phyloP scores from a whole-genome alignment of 148 eudicot genomes.

The Silene uniflora region DNA sequence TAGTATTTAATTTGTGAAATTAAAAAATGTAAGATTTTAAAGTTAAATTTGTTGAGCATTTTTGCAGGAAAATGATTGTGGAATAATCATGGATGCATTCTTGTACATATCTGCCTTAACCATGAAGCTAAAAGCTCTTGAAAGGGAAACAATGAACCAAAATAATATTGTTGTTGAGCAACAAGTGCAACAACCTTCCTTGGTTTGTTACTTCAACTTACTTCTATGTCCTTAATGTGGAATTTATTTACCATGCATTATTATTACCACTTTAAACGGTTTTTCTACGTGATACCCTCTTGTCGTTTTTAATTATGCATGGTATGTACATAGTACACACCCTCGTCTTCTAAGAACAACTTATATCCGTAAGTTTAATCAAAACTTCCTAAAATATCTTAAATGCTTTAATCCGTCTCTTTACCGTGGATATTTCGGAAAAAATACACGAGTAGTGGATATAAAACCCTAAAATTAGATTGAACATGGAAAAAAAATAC shows the following conservation, averaged over 20 bases:
- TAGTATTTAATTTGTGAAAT: background rate
- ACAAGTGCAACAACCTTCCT: background rate
- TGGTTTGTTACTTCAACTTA: constrained; percentile 22
- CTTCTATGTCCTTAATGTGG: background rate
- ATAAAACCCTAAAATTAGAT: too few relatives aligned
- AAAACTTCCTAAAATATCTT: too few relatives aligned
- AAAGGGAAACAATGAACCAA: constrained; percentile 29
- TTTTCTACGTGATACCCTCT: too few relatives aligned
- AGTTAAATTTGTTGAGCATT: too few relatives aligned
- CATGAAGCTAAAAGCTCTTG: constrained; percentile 44
- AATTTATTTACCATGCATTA: background rate
- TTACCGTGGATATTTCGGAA: too few relatives aligned
- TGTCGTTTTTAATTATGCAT: background rate
- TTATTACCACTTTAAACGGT: background rate
- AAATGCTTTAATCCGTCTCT: too few relatives aligned
- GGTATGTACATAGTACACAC: too few relatives aligned
- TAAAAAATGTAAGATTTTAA: too few relatives aligned
- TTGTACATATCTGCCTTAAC: constrained; percentile 37
- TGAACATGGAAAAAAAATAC: too few relatives aligned
- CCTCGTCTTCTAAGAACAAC: too few relatives aligned
- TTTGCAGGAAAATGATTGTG: constrained; percentile 39
- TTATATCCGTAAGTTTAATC: too few relatives aligned
- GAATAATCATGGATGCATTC: constrained; percentile 45
- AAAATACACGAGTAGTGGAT: too few relatives aligned
- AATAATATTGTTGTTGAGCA: constrained; percentile 15